These are phyloP conservation scores for Artemisia tridentata DNA, from an alignment of 129 eudicot species.

Conservation along the genomic window DNA sequence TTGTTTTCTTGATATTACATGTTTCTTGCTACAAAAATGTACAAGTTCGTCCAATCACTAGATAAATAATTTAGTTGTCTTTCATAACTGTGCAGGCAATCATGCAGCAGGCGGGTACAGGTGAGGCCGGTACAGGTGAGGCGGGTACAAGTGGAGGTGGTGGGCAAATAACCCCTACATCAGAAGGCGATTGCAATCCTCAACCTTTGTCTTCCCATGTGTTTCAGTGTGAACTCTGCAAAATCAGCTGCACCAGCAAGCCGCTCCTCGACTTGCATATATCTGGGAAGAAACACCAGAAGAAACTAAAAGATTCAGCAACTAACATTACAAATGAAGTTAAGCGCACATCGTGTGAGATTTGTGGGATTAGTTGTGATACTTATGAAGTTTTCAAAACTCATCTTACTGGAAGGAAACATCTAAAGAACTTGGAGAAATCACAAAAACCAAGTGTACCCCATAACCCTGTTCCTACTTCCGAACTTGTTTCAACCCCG, in stretches of 20 bases:
- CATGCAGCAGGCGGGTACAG: background rate
- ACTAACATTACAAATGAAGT: background rate
- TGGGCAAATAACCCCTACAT: background rate
- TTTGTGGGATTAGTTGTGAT: conserved; percentile 32
- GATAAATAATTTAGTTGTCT: too few species aligned
- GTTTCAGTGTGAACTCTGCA: conserved; percentile 39
- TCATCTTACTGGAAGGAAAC: conserved; percentile 28
- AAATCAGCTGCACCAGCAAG: conserved; percentile 32
- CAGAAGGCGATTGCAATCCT: background rate
- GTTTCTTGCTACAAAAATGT: too few species aligned
- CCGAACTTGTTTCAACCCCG: background rate
- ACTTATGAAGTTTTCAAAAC: conserved; percentile 1
- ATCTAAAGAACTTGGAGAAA: conserved; percentile 29
- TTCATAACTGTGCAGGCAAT: conserved; percentile 15
- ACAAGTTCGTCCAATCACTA: too few species aligned
- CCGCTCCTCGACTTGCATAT: conserved; percentile 22
- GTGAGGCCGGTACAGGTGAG: background rate
- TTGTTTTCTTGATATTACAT: too few species aligned
- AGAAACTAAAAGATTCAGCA: conserved; percentile 23
- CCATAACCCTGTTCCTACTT: background rate
- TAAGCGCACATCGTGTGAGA: conserved; percentile 23
- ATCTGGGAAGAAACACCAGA: conserved; percentile 40
- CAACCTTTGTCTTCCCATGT: background rate
- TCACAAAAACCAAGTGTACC: conserved; percentile 16
- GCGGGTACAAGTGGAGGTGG: background rate